These are phyloP conservation scores for Hanseniaspora lindneri DNA, from an alignment of 805 yeast species.

Conservation along the genomic window DNA sequence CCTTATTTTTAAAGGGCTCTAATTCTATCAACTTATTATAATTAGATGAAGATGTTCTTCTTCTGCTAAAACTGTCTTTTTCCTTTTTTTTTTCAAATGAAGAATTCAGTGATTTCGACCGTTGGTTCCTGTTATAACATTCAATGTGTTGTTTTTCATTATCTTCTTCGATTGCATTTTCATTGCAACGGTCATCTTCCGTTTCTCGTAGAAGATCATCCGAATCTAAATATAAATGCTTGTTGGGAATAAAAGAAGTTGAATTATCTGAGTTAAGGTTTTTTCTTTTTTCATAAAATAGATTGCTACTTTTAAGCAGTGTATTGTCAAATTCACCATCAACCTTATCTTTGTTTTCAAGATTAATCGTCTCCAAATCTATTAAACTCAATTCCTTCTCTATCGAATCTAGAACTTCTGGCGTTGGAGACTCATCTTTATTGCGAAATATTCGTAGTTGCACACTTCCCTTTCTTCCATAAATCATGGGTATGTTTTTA, in stretches of 20 bases:
- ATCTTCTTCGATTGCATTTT: slow-evolving; percentile 17
- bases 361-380: too few relatives aligned
- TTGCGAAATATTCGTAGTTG: slow-evolving; percentile 25
- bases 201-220: slow-evolving; percentile 12
- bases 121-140: too few relatives aligned
- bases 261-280: too few relatives aligned
- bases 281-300: not conserved
- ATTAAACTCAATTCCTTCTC: too few relatives aligned
- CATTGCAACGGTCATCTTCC: slow-evolving; percentile 13
- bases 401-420: not conserved
- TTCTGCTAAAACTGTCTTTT: slow-evolving; percentile 24
- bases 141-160: not conserved
- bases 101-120: not conserved
- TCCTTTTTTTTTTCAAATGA: slow-evolving; percentile 1
- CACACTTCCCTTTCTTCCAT: slow-evolving; percentile 30
- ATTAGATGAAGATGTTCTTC: slow-evolving; percentile 22
- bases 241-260: slow-evolving; percentile 18
- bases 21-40: slow-evolving; percentile 46
- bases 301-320: not conserved
- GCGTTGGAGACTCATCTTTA: slow-evolving; percentile 24
- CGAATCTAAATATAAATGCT: slow-evolving; percentile 11
- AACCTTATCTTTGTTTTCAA: not conserved
- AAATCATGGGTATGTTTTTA: not conserved
- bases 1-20: slow-evolving; percentile 83
- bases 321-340: not conserved